Base-by-base conservation (phyloP, 139 green algal species). In the Coelastrella sp. region DNA sequence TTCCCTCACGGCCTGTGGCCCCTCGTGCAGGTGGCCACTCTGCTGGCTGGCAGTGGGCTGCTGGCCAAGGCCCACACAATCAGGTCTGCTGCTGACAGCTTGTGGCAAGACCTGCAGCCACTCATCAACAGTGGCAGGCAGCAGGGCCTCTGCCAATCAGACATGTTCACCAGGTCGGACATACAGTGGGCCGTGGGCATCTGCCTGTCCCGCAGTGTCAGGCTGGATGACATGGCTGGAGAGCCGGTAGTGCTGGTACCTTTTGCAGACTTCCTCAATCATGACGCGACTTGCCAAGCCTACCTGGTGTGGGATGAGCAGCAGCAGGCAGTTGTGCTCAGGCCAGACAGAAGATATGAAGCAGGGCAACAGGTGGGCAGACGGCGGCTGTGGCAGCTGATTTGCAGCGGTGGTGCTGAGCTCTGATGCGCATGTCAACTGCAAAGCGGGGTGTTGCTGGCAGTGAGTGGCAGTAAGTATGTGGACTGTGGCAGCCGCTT, bases 211-310 rank as follows among this genome's bases (percentile, higher is more conserved):
- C 92, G 95, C 15, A 79, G 96, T 14, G 91, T 97, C 22, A 87
- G 96, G 20, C 91, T 98, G 19, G 85, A 79, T 5, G 82, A 80
- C 27, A 56, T 84, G 22, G 56, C 19, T 6, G 90, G 88, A 25
- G 59, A 90, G 8, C 68, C 68, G 10, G 86, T 96, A 57, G 94
- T 93, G 4, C 90, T 98, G 20, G 79, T 96, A 57, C 96, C 95
- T 0, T 96, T 89, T 89, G 93, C 87, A 0, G 95, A 97, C 92
- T 89, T 97, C 60, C 25, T 95, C 7, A 97, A 97, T 72, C 95
- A 97, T 89, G 78, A 82, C 20, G 83, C 73, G 11, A 61, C 6
- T 17, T 84, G 61, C 4, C 22, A 85, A 27, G 84, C 19, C 11
- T 95, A 87, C 75, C 76, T 97, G 61, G 80, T 90, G 20, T 95